Conservation (phyloP, 2,329 filamentous ascomycete genomes). For the Aspergillus sp. region DNA sequence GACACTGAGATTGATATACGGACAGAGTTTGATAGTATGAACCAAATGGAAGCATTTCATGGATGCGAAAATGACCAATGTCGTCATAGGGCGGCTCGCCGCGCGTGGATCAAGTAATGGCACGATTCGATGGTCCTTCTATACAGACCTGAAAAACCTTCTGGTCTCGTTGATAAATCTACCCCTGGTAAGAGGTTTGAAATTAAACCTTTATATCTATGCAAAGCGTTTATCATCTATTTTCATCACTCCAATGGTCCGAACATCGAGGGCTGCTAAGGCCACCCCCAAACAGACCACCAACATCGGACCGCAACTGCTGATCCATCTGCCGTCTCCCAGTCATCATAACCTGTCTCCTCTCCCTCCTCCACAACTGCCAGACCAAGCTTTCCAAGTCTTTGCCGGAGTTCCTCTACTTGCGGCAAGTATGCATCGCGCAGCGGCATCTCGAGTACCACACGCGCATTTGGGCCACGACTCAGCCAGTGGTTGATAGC, state of each 20-base stretch:
- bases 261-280: background rate
- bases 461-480: conserved; percentile 51
- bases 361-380: conserved; percentile 46
- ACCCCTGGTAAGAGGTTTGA: no score
- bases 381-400: conserved; percentile 52
- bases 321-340: conserved; percentile 37
- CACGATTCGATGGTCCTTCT: no score
- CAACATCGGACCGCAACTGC: conserved; percentile 40
- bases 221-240: conserved; percentile 19
- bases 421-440: conserved; percentile 62
- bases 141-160: no score
- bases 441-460: conserved; percentile 73
- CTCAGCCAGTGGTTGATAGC: conserved; percentile 64
- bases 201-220: no score
- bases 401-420: conserved; percentile 53
- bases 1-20: no score
- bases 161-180: no score
- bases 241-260: conserved; percentile 24
- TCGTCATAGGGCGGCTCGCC: no score
- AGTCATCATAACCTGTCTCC: conserved; percentile 43
- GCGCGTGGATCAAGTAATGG: no score
- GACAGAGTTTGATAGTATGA: no score
- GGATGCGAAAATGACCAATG: no score
- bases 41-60: no score
- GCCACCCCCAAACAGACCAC: conserved; percentile 44